These are phyloP conservation scores for Cucurbita argyrosperma DNA, from an alignment of 306 rosid genomes.

Conservation along the genomic window DNA sequence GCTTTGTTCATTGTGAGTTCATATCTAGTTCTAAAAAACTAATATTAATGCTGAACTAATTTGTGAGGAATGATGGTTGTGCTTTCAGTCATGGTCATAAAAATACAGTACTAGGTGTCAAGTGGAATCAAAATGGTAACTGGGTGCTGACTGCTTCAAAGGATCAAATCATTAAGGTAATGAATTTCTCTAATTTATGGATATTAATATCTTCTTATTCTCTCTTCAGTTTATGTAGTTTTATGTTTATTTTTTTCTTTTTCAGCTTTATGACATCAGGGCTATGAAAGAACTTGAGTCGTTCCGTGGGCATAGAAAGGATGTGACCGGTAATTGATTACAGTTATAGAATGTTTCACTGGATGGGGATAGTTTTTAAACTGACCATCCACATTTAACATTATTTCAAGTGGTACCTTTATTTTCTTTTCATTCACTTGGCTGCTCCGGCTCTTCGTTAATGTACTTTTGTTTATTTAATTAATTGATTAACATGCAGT, in stretches of 20 bases:
- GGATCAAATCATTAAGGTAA: slow-evolving; percentile 81
- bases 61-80: slow-evolving; percentile 12
- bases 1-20: slow-evolving; percentile 82
- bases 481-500: not conserved
- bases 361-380: not conserved
- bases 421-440: not conserved
- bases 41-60: not conserved
- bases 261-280: slow-evolving; percentile 90
- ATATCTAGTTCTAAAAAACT: slow-evolving; percentile 7
- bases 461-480: not conserved
- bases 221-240: not conserved
- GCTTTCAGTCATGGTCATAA: slow-evolving; percentile 89
- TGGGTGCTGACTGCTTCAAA: slow-evolving; percentile 85
- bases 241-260: slow-evolving; percentile 8
- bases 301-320: slow-evolving; percentile 93
- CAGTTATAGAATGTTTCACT: not conserved
- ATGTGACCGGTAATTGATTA: slow-evolving; percentile 64
- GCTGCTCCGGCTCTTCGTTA: not conserved
- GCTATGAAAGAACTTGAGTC: slow-evolving; percentile 99
- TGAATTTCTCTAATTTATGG: slow-evolving; percentile 5
- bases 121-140: slow-evolving; percentile 91
- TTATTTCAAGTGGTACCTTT: not conserved
- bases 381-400: not conserved
- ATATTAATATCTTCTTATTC: not conserved
- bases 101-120: slow-evolving; percentile 71